Evolutionary conservation across 257 asterid genomes (phyloP).

Genomic region (Cruciata laevipes): DNA sequence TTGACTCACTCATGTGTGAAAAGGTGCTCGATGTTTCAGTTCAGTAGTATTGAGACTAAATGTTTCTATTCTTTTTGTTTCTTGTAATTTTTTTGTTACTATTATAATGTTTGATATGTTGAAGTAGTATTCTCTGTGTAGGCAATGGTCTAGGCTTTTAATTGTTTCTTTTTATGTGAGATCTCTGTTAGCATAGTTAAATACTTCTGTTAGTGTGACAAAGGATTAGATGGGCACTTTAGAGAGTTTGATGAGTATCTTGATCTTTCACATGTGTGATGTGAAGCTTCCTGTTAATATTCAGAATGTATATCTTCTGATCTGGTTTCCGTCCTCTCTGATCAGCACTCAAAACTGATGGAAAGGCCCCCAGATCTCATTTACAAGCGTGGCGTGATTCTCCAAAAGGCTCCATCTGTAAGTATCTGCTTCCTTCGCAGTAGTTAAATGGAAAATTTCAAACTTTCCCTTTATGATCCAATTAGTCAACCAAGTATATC

Average conservation of each 20-base stretch:
- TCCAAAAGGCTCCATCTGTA: conserved; percentile 71
- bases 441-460: background rate
- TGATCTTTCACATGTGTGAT: background rate
- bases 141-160: background rate
- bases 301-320: background rate
- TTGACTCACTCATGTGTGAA: conserved; percentile 61
- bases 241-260: background rate
- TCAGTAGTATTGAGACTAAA: background rate
- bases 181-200: background rate
- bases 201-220: no score
- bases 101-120: background rate
- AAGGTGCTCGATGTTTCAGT: conserved; percentile 38
- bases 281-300: background rate
- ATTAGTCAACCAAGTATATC: background rate
- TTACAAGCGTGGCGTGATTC: conserved; percentile 72
- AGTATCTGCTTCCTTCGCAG: conserved; percentile 26
- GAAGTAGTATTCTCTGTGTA: background rate
- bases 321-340: conserved; percentile 1
- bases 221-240: background rate
- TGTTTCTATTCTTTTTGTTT: background rate
- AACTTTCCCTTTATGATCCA: background rate
- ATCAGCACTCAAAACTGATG: conserved; percentile 73
- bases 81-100: background rate
- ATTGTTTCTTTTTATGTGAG: background rate
- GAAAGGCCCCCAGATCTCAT: conserved; percentile 90